Conservation (phyloP, 352 stramenopile species). For the Aphanomyces cochlioides region DNA sequence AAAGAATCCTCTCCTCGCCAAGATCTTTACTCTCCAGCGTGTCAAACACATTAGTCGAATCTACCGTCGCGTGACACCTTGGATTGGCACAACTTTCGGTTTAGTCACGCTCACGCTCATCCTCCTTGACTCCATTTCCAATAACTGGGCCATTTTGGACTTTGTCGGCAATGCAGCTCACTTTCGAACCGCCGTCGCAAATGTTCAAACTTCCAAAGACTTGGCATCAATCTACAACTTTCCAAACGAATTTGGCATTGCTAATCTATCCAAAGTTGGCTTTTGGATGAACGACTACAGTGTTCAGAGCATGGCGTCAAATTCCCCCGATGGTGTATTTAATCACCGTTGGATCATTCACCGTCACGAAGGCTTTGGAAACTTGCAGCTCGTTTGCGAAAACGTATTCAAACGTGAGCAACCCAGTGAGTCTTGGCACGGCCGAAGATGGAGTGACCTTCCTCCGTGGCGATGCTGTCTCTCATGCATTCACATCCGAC, state of each 20-base stretch:
- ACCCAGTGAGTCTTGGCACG: not conserved
- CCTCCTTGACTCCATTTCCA: not conserved
- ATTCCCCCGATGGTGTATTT: constrained; percentile 9
- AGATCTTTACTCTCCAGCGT: not conserved
- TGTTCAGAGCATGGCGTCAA: not conserved
- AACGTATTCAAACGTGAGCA: not conserved
- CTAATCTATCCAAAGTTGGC: not conserved
- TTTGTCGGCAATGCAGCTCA: constrained; percentile 8
- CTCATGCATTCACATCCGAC: constrained; percentile 8
- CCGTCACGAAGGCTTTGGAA: not conserved
- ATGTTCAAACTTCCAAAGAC: not conserved
- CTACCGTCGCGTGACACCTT: not conserved
- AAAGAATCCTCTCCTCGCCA: not conserved
- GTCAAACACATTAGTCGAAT: not conserved
- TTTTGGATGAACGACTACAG: not conserved
- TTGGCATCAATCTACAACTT: constrained; percentile 4
- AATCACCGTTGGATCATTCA: not conserved
- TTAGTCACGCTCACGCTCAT: constrained; percentile 4
- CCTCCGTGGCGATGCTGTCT: constrained; percentile 14
- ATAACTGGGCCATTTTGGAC: constrained; percentile 29
- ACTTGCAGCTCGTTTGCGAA: not conserved
- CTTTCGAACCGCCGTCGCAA: constrained; percentile 14
- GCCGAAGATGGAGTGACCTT: constrained; percentile 5
- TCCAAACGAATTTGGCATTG: not conserved
- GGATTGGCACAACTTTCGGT: constrained; percentile 1